Percentiles rank a stretch among this genome's conserved stretches.
These are phyloP conservation scores for Sporothrix phasma DNA, from an alignment of 2,329 filamentous ascomycete genomes.

Conservation along the genomic window DNA sequence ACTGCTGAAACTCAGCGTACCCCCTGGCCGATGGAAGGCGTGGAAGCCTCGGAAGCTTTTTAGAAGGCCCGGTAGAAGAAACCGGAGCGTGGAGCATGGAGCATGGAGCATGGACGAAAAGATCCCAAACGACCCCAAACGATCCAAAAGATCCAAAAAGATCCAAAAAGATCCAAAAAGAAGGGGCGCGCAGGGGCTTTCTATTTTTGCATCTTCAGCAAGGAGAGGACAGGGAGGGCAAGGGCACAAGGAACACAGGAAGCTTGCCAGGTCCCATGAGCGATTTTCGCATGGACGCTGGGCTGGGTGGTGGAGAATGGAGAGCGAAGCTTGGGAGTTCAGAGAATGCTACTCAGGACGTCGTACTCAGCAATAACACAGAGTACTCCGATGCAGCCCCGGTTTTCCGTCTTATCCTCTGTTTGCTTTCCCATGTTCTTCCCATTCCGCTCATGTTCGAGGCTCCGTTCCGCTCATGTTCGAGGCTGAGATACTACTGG, in stretches of 20 bases:
- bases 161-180: not conserved
- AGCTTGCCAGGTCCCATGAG: not conserved
- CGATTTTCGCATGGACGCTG: not conserved
- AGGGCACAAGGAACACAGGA: too few relatives aligned
- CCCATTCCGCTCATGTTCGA: constrained; percentile 4
- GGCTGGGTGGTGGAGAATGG: not conserved
- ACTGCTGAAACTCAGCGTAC: too few relatives aligned
- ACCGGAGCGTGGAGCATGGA: not conserved
- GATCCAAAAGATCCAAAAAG: too few relatives aligned
- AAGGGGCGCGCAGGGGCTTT: not conserved
- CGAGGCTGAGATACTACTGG: not conserved
- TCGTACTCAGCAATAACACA: too few relatives aligned
- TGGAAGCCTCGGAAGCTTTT: not conserved
- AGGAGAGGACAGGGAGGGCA: too few relatives aligned
- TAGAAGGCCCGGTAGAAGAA: constrained; percentile 6
- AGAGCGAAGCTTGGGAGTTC: not conserved
- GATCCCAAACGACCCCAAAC: too few relatives aligned
- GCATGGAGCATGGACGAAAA: not conserved
- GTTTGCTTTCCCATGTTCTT: not conserved
- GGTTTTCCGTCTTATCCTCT: too few relatives aligned
- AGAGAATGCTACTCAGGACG: too few relatives aligned
- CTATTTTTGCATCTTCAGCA: not conserved
- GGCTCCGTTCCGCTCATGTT: constrained; percentile 4
- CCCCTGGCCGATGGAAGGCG: not conserved
- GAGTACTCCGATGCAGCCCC: too few relatives aligned